A percentile compares a stretch with the other conserved stretches of the same genome.
Conservation (phyloP, 2,329 filamentous ascomycete species). For the Apiospora hydei region DNA sequence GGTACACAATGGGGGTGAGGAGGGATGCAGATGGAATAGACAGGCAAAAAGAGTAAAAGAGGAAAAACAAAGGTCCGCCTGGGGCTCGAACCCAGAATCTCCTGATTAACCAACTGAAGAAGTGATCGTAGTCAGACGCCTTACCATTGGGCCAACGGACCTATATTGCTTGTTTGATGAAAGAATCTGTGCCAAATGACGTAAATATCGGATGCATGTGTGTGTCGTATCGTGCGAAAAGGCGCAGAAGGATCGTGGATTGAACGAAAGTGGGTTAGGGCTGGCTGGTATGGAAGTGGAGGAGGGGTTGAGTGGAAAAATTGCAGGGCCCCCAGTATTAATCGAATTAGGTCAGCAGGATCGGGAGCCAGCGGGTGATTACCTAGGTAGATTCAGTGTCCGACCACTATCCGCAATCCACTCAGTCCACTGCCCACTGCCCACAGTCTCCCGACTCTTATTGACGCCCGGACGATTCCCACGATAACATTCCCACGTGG, state of each 20-base stretch:
- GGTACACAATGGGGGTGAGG: neutral
- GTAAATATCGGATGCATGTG: neutral
- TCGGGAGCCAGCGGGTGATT: neutral
- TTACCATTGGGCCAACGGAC: slow-evolving; percentile 48
- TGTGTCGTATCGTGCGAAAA: neutral
- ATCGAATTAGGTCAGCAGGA: neutral
- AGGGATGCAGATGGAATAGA: neutral
- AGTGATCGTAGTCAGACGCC: slow-evolving; percentile 50
- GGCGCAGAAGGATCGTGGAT: neutral
- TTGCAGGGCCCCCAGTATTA: neutral
- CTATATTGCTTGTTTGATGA: neutral
- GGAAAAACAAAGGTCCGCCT: slow-evolving; percentile 21
- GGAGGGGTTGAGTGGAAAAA: neutral
- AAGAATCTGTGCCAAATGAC: neutral
- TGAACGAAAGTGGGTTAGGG: neutral
- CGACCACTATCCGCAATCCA: too few species aligned
- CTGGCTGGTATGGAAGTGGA: neutral
- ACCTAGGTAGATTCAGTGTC: too few species aligned
- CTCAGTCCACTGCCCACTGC: neutral
- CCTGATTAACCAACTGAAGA: slow-evolving; percentile 22
- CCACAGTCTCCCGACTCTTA: neutral
- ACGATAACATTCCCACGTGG: neutral
- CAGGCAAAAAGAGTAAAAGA: neutral
- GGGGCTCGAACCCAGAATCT: slow-evolving; percentile 30
- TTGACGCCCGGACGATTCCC: neutral